Base-by-base conservation (phyloP, 768 basidiomycete genomes). In the Mycena metata region DNA sequence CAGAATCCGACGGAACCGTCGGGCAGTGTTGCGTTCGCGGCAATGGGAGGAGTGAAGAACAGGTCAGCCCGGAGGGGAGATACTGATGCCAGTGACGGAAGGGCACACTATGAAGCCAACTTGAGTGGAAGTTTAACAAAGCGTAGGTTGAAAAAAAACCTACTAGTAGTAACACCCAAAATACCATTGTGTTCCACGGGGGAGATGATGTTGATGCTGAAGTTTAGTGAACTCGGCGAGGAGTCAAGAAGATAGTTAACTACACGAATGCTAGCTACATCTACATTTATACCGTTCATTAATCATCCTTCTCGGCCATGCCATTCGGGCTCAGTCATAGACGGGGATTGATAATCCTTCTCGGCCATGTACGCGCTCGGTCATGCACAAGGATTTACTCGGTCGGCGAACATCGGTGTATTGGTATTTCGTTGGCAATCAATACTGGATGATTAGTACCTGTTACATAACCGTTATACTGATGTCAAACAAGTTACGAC, bases 241-340 rank as follows among this genome's bases (percentile, higher is more conserved):
- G 57, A 47, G 26, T 45, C 26, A 33, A 45, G 42, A 26, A 58
- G 56, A 45, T 5, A 58, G 45, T 59, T 46, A 59, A 47, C 30
- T 59, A 47, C 45, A 59, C 33, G 45, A 46, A 30, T 46, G 57
- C 57, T 30, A 47, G 45, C 45, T 35, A 46, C 19, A 42, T 42
- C 45, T 35, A 46, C 19, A 42, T 42, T 56, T 56, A 59, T 58
- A 58, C 41, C 56, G 42, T 58, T 26, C 42, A 43, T 58, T 58
- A 23, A 58, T 59, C 46, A 59, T 59, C 57, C 57, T 59, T 47
- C 57, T 46, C 57, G 57, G 57, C 43, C 57, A 59, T 59, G 56
- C 54, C 54, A 39, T 30, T 58, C 56, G 43, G 43, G 57, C 57
- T 59, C 57, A 36, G 57, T 46, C 43, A 59, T 59, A 59, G 24